These are phyloP conservation scores for Aspergillus funiculosus DNA, from an alignment of 495 filamentous ascomycete genomes.

Conservation along the genomic window DNA sequence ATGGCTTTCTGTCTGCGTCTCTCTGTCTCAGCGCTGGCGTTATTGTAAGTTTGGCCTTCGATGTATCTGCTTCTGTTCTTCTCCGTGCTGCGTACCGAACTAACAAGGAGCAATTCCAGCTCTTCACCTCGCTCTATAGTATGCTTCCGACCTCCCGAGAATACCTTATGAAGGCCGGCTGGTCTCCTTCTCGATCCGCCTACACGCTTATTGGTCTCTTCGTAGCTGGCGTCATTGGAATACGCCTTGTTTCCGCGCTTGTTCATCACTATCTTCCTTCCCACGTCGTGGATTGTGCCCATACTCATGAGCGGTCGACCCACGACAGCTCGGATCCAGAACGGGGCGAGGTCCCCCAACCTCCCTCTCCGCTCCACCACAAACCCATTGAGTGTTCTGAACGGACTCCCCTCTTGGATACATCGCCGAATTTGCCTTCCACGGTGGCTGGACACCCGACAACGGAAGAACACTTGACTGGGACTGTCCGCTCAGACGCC, in stretches of 20 bases:
- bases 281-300: constrained; percentile 90
- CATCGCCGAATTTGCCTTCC: constrained; percentile 24
- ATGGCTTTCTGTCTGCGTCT: constrained; percentile 78
- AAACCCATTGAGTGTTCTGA: constrained; percentile 30
- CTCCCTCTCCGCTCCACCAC: constrained; percentile 16
- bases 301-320: constrained; percentile 56
- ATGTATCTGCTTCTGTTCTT: not conserved
- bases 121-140: constrained; percentile 89
- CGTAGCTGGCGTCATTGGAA: constrained; percentile 73
- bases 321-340: constrained; percentile 35
- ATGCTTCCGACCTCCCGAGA: constrained; percentile 83
- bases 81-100: constrained; percentile 5
- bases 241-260: constrained; percentile 71
- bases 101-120: constrained; percentile 40
- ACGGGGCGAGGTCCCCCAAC: constrained; percentile 23
- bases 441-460: constrained; percentile 13
- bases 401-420: constrained; percentile 39
- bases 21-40: constrained; percentile 92
- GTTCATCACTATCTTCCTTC: constrained; percentile 82
- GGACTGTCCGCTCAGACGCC: constrained; percentile 13
- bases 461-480: not conserved
- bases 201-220: constrained; percentile 74
- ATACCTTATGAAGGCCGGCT: constrained; percentile 64
- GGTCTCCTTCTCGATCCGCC: constrained; percentile 59
- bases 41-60: constrained; percentile 59